phyloP scores from a whole-genome alignment of 2,329 filamentous ascomycete species.

The Fusarium heterosporum region DNA sequence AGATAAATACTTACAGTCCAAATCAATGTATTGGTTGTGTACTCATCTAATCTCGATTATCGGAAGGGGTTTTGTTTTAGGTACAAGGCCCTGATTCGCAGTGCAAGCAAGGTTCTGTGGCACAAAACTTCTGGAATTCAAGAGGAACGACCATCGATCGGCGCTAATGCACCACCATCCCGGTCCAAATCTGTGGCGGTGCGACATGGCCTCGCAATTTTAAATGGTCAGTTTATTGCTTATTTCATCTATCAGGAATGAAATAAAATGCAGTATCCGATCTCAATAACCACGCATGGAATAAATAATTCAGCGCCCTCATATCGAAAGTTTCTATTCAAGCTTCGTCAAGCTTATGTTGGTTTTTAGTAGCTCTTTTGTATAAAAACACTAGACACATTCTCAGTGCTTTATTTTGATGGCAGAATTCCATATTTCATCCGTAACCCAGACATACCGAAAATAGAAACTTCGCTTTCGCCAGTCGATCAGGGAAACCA shows the following conservation, averaged over 20 bases:
- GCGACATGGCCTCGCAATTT: constrained; percentile 38
- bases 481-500: background rate
- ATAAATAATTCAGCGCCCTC: background rate
- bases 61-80: background rate
- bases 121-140: constrained; percentile 44
- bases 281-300: background rate
- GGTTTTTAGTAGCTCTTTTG: background rate
- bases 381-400: no score
- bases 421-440: no score
- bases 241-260: background rate
- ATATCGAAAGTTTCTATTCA: background rate
- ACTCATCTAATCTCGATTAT: no score
- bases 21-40: no score
- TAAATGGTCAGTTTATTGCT: constrained; percentile 19
- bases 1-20: no score
- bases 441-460: no score
- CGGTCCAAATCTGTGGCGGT: constrained; percentile 51
- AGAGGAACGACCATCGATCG: constrained; percentile 47
- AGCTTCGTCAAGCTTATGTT: background rate
- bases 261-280: background rate
- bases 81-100: constrained; percentile 7
- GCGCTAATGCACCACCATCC: constrained; percentile 51
- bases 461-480: background rate
- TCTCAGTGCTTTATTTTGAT: no score
- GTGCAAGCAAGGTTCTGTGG: constrained; percentile 13